phyloP scores from a whole-genome alignment of 1,284 basidiomycete species.

The Cryptococcus wingfieldii region DNA sequence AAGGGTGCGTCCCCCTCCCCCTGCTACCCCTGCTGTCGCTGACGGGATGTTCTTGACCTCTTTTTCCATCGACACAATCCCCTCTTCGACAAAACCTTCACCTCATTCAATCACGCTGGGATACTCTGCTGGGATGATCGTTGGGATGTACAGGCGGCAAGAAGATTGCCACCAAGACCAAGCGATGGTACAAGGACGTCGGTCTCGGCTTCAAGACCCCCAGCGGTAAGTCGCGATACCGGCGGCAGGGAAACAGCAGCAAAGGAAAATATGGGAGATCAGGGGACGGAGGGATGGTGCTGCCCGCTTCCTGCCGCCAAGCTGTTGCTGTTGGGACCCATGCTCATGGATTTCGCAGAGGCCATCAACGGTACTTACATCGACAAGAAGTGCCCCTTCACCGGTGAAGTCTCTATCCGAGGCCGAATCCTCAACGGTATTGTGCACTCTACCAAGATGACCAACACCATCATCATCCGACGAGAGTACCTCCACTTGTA shows the following conservation, averaged over 20 bases:
- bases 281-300: too few species aligned
- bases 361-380: slow-evolving; percentile 97
- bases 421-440: slow-evolving; percentile 98
- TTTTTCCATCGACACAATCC: background rate
- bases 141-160: slow-evolving; percentile 60
- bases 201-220: slow-evolving; percentile 97
- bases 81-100: background rate
- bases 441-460: slow-evolving; percentile 96
- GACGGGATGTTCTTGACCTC: background rate
- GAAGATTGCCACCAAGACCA: slow-evolving; percentile 89
- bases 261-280: background rate
- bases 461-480: slow-evolving; percentile 95
- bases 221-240: slow-evolving; percentile 31
- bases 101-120: background rate
- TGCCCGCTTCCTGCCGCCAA: too few species aligned
- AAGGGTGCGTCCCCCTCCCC: slow-evolving; percentile 62
- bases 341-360: slow-evolving; percentile 54
- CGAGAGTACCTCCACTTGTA: slow-evolving; percentile 92
- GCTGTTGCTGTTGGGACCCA: too few species aligned
- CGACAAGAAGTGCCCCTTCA: slow-evolving; percentile 99
- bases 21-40: background rate
- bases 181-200: slow-evolving; percentile 99
- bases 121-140: background rate
- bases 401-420: slow-evolving; percentile 92
- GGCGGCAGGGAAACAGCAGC: background rate